phyloP scores from a whole-genome alignment of 306 rosid species.

The Oxytropis ochrocephala region DNA sequence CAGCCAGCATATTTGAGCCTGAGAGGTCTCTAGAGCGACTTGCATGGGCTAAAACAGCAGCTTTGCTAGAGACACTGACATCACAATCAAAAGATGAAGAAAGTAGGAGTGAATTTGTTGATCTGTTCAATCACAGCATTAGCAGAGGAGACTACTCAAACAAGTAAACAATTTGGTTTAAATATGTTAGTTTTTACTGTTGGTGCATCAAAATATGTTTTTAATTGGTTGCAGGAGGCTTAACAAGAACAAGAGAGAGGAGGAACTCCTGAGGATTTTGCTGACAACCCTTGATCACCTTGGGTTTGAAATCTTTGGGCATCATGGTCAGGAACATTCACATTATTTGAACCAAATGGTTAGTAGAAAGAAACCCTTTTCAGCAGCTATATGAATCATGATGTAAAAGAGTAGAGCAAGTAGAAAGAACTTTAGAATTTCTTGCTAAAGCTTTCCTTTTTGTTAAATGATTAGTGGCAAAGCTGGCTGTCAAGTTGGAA shows the following conservation, averaged over 20 bases:
- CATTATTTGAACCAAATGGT: conserved; percentile 46
- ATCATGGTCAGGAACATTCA: conserved; percentile 42
- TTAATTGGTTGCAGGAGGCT: conserved; percentile 35
- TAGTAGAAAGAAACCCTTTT: neutral
- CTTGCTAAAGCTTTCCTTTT: neutral
- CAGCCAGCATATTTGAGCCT: conserved; percentile 65
- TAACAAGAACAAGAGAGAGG: conserved; percentile 24
- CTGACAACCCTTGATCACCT: conserved; percentile 46
- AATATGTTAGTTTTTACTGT: no score
- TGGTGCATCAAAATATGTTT: no score
- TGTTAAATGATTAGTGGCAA: conserved; percentile 49
- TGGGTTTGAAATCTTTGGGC: conserved; percentile 34
- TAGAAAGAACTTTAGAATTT: neutral
- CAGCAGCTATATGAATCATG: no score
- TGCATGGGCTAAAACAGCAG: conserved; percentile 63
- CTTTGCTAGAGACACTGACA: conserved; percentile 35
- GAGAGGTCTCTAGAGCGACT: conserved; percentile 59
- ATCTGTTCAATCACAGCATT: conserved; percentile 26
- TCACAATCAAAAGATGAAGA: conserved; percentile 26
- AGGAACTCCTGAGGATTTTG: conserved; percentile 44
- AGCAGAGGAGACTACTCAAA: conserved; percentile 6
- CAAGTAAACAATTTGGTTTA: no score
- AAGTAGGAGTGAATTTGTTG: conserved; percentile 34
- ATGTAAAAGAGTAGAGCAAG: no score
- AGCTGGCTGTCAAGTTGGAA: conserved; percentile 63